Evolutionary conservation across 176 grass and related monocot species (phyloP).

Genomic region (Ensete glaucum): DNA sequence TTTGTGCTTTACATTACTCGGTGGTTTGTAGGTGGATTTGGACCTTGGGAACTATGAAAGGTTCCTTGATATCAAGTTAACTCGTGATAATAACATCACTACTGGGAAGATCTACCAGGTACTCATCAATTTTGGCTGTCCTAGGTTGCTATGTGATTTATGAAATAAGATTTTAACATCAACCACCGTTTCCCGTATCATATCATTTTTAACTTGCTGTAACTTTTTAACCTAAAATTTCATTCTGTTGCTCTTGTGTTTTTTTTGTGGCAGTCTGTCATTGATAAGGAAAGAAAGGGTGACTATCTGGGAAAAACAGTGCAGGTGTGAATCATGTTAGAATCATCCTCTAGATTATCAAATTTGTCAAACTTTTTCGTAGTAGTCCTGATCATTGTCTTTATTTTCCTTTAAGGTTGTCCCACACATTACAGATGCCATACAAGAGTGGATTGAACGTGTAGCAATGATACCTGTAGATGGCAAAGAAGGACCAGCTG

Average conservation of each 20-base stretch:
- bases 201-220: neutral
- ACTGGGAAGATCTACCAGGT: constrained; percentile 99
- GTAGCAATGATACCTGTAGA: constrained; percentile 59
- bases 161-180: neutral
- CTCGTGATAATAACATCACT: constrained; percentile 93
- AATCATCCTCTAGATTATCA: neutral
- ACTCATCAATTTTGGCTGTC: neutral
- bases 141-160: neutral
- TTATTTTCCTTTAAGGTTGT: constrained; percentile 40
- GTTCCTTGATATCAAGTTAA: constrained; percentile 94
- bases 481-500: constrained; percentile 60
- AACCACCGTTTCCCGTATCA: neutral
- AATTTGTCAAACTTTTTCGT: constrained; percentile 9
- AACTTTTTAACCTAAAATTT: constrained; percentile 22
- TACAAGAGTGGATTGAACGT: constrained; percentile 68
- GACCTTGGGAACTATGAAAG: constrained; percentile 99
- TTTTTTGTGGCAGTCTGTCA: constrained; percentile 48
- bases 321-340: constrained; percentile 40
- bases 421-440: constrained; percentile 72
- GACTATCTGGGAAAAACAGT: constrained; percentile 97
- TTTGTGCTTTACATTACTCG: neutral
- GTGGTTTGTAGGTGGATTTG: constrained; percentile 69
- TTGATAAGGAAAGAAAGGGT: constrained; percentile 92
- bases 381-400: constrained; percentile 21
- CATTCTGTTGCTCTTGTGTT: constrained; percentile 19